Base-by-base conservation (phyloP, 2,329 filamentous ascomycete genomes). In the Phoma sp. region DNA sequence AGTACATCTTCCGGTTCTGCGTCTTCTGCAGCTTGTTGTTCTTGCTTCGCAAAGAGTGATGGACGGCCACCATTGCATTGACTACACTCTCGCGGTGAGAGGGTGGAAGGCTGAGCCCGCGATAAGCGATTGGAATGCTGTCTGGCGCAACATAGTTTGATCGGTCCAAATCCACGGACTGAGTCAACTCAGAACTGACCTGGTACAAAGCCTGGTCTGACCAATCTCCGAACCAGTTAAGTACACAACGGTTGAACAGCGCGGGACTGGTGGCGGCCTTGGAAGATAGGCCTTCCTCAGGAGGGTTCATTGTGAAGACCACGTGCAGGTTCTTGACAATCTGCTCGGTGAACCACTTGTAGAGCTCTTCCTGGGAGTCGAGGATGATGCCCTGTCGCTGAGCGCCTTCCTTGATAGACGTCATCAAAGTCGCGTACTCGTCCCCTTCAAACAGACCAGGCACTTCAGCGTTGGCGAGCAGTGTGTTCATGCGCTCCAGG, bases 211-310 rank as follows among this genome's bases (percentile, higher is more conserved):
- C 96, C 79, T 99, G 95, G 75, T 99, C 95, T 47, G 95, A 99
- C 95, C 95, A 99, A 78, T 99, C 95, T 62, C 95, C 95, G 74
- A 99, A 97, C 95, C 95, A 99, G 79, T 99, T 99, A 67, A 99
- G 88, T 43, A 99, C 95, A 73, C 95, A 99, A 83, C 95, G 89
- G 81, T 99, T 99, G 88, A 99, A 99, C 70, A 99, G 80, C 36
- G 95, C 95, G 57, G 95, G 95, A 84, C 92, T 97, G 3, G 96
- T 99, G 25, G 95, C 96, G 52, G 95, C 95, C 80, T 97, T 98
- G 29, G 92, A 96, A 1, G 91, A 95, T 8, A 99, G 80, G 0
- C 95, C 94, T 66, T 95, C 95, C 72, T 97, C 92, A 0, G 95
- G 96, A 13, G 95, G 95, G 76, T 99, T 99, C 95, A 99, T 99